Conservation (phyloP, 352 stramenopile genomes). For the Peronospora farinosa region DNA sequence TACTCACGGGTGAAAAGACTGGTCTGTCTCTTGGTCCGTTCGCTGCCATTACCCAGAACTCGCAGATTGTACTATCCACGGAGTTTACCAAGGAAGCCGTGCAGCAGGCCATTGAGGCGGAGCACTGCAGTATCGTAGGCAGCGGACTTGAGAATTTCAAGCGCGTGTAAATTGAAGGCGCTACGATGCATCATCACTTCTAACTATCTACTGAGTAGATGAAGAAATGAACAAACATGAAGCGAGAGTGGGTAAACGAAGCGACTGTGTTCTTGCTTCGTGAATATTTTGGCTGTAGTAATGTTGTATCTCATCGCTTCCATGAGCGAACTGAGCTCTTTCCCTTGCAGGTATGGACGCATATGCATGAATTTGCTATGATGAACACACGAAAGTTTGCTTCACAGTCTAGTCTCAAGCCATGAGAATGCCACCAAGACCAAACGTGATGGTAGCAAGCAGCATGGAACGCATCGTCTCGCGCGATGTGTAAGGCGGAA, state of each 20-base stretch:
- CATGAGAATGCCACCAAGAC: constrained; percentile 87
- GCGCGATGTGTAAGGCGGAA: constrained; percentile 89
- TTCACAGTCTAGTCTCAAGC: constrained; percentile 29
- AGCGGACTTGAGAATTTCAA: constrained; percentile 73
- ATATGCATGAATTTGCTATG: constrained; percentile 4
- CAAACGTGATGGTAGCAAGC: constrained; percentile 92
- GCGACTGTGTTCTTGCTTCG: constrained; percentile 7
- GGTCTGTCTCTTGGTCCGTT: constrained; percentile 66
- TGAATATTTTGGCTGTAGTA: constrained; percentile 7
- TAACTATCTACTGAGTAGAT: constrained; percentile 17
- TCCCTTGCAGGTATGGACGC: constrained; percentile 1
- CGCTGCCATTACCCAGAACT: constrained; percentile 64
- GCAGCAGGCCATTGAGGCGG: constrained; percentile 67
- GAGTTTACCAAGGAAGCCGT: constrained; percentile 66
- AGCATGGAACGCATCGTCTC: constrained; percentile 89
- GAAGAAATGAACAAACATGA: constrained; percentile 28
- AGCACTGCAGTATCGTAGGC: constrained; percentile 74
- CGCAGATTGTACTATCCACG: constrained; percentile 67
- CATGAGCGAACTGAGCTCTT: not conserved
- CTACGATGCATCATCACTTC: constrained; percentile 9
- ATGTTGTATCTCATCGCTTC: not conserved
- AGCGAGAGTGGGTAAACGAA: constrained; percentile 30
- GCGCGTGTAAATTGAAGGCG: constrained; percentile 54
- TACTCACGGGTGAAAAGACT: constrained; percentile 61
- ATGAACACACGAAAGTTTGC: not conserved